Percentiles rank a stretch among this genome's conserved stretches.
Conservation (phyloP, 179 eudicot genomes). For the Beta corolliflora region DNA sequence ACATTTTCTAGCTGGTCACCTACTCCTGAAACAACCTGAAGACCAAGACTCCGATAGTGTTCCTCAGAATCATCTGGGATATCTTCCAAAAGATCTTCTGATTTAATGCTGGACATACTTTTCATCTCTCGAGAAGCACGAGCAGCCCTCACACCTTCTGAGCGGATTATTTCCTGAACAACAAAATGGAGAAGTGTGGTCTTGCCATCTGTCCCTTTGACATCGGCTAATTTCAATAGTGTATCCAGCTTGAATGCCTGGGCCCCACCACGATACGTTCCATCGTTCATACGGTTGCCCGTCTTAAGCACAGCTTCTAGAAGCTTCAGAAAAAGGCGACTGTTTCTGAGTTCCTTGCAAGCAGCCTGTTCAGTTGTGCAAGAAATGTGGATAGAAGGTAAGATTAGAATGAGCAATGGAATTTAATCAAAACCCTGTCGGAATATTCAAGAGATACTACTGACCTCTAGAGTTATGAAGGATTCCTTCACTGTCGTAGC, state of each 20-base stretch:
- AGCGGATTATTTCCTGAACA: slow-evolving; percentile 79
- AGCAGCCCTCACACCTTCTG: slow-evolving; percentile 78
- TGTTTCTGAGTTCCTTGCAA: slow-evolving; percentile 65
- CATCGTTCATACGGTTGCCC: slow-evolving; percentile 87
- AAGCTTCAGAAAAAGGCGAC: slow-evolving; percentile 78
- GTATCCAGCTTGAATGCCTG: slow-evolving; percentile 92
- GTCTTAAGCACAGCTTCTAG: slow-evolving; percentile 90
- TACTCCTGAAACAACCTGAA: slow-evolving; percentile 63
- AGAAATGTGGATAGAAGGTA: neutral
- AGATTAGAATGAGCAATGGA: neutral
- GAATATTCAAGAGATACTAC: slow-evolving; percentile 9
- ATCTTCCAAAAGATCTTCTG: slow-evolving; percentile 63
- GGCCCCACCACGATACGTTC: slow-evolving; percentile 89
- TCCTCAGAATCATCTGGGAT: slow-evolving; percentile 56
- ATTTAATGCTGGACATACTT: slow-evolving; percentile 53
- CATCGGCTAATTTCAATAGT: slow-evolving; percentile 74
- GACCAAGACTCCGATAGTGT: slow-evolving; percentile 65
- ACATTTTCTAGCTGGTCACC: slow-evolving; percentile 65
- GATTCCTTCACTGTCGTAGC: slow-evolving; percentile 51
- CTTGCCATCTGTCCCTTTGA: slow-evolving; percentile 79
- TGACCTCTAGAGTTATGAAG: slow-evolving; percentile 62
- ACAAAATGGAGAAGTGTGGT: slow-evolving; percentile 88
- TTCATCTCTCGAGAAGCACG: slow-evolving; percentile 52
- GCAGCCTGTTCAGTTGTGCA: slow-evolving; percentile 53
- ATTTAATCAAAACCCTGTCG: neutral